Conservation (phyloP, 305 asterid genomes). For the Stenogyne calaminthoides region DNA sequence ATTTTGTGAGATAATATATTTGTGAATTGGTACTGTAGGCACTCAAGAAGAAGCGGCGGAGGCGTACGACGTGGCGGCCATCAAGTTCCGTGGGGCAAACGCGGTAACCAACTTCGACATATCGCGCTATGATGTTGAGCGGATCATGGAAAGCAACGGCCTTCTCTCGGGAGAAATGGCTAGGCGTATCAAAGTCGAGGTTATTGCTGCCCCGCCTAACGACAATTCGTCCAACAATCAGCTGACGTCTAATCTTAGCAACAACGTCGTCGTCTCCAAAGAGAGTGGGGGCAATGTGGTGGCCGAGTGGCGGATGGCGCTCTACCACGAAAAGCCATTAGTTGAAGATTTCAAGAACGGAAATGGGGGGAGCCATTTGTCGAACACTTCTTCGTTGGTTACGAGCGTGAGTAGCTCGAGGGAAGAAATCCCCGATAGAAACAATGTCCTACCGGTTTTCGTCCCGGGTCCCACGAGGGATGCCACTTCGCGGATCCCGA, state of each 20-base stretch:
- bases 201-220: slow-evolving; percentile 1
- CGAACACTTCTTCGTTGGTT: slow-evolving; percentile 55
- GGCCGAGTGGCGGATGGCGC: slow-evolving; percentile 58
- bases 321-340: slow-evolving; percentile 34
- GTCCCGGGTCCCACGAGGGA: slow-evolving; percentile 40
- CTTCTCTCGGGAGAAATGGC: slow-evolving; percentile 87
- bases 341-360: slow-evolving; percentile 40
- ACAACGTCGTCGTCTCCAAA: slow-evolving; percentile 20
- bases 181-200: slow-evolving; percentile 45
- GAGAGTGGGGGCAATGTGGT: slow-evolving; percentile 27
- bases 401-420: slow-evolving; percentile 61
- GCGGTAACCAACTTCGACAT: slow-evolving; percentile 93
- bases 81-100: slow-evolving; percentile 80
- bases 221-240: slow-evolving; percentile 24
- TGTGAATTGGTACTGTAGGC: slow-evolving; percentile 39
- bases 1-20: too few species aligned
- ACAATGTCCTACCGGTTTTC: slow-evolving; percentile 38
- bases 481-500: slow-evolving; percentile 57
- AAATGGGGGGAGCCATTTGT: slow-evolving; percentile 36
- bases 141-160: slow-evolving; percentile 78
- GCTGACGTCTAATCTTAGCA: slow-evolving; percentile 28
- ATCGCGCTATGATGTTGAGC: slow-evolving; percentile 74
- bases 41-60: slow-evolving; percentile 99
- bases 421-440: slow-evolving; percentile 66
- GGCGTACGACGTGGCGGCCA: slow-evolving; percentile 96